A percentile compares a stretch with the other conserved stretches of the same genome.
phyloP scores from a whole-genome alignment of 768 basidiomycete species.

The Panaeolus cyanescens region DNA sequence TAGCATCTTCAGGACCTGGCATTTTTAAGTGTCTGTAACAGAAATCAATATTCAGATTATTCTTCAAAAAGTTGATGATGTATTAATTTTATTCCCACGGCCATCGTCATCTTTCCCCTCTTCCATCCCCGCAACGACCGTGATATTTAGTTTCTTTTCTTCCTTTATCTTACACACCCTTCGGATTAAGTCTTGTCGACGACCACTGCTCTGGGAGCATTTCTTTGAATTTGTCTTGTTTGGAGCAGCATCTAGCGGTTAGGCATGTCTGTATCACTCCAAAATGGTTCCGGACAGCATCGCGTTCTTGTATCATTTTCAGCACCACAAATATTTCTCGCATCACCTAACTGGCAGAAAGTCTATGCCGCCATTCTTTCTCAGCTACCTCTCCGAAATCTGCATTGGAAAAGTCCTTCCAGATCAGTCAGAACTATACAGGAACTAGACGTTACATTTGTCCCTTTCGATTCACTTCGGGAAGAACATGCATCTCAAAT shows the following conservation, averaged over 20 bases:
- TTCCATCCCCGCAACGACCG: conserved; percentile 3
- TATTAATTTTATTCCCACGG: conserved; percentile 21
- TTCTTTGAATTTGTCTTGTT: neutral
- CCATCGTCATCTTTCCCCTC: conserved; percentile 13
- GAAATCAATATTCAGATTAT: conserved; percentile 2
- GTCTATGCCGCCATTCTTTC: conserved; percentile 63
- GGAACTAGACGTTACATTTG: conserved; percentile 77
- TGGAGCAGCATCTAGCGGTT: conserved; percentile 7
- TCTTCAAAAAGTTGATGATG: conserved; percentile 17
- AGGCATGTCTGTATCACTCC: conserved; percentile 23
- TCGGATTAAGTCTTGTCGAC: neutral
- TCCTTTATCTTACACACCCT: neutral
- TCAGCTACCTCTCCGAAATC: conserved; percentile 82
- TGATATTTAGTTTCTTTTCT: neutral
- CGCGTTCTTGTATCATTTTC: conserved; percentile 71
- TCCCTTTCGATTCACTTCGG: conserved; percentile 64
- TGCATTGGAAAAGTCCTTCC: conserved; percentile 88
- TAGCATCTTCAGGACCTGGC: conserved; percentile 68
- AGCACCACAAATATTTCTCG: conserved; percentile 60
- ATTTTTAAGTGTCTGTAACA: conserved; percentile 32
- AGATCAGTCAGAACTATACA: conserved; percentile 85
- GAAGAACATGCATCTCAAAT: conserved; percentile 79
- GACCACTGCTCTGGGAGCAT: neutral
- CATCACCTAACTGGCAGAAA: conserved; percentile 75
- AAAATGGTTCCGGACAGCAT: conserved; percentile 35